Evolutionary conservation across 768 basidiomycete species (phyloP).

Genomic region (Paxillus rubicundulus): DNA sequence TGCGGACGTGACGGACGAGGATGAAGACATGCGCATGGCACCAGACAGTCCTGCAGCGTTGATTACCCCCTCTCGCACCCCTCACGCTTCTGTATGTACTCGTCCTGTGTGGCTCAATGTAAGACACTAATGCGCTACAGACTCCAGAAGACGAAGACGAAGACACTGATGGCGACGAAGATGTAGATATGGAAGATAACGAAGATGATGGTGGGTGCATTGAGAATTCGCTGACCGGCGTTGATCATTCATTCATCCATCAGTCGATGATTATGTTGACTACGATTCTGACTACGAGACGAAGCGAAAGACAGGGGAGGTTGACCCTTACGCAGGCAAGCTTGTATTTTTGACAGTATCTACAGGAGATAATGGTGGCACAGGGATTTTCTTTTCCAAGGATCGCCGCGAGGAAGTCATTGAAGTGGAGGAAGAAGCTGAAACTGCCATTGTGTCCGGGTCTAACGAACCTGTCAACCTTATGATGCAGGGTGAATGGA

Average conservation of each 20-base stretch:
- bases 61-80: conserved; percentile 30
- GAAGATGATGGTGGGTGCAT: conserved; percentile 49
- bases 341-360: not conserved
- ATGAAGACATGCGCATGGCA: conserved; percentile 52
- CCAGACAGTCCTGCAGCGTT: conserved; percentile 20
- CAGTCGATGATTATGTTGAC: conserved; percentile 63
- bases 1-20: conserved; percentile 56
- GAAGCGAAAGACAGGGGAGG: conserved; percentile 48
- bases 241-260: conserved; percentile 12
- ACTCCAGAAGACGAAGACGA: conserved; percentile 57
- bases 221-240: not conserved
- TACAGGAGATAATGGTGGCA: conserved; percentile 5
- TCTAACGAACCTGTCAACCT: conserved; percentile 53
- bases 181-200: conserved; percentile 43
- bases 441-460: conserved; percentile 43
- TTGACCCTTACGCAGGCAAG: conserved; percentile 87
- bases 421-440: conserved; percentile 82
- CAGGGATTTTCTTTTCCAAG: conserved; percentile 94
- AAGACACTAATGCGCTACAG: conserved; percentile 32
- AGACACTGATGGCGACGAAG: conserved; percentile 47
- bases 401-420: conserved; percentile 89
- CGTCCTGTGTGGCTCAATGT: not conserved
- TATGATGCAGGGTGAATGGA: conserved; percentile 91
- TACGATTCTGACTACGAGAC: conserved; percentile 79
- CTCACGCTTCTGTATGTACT: conserved; percentile 22